Percentiles rank a stretch among this genome's conserved stretches.
Evolutionary conservation across 768 basidiomycete genomes (phyloP).

Genomic region (Agrocybe praecox): DNA sequence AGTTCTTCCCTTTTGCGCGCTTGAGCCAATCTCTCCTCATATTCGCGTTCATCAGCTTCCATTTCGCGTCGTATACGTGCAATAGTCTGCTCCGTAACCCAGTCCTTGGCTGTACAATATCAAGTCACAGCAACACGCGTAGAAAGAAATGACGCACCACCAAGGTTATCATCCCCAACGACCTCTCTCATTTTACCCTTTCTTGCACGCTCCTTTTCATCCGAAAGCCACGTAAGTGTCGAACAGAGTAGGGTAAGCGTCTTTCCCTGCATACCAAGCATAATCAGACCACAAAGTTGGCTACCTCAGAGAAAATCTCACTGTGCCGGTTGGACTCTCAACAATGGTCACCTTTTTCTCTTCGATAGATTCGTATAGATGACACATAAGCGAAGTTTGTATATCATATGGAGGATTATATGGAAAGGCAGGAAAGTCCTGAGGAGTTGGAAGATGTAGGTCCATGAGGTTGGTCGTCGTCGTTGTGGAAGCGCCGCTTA

Average conservation of each 20-base stretch:
- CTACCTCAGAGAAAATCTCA: slow-evolving; percentile 30
- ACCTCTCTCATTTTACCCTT: slow-evolving; percentile 59
- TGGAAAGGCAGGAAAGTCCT: slow-evolving; percentile 77
- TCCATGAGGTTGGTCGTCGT: slow-evolving; percentile 20
- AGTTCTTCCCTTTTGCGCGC: slow-evolving; percentile 67
- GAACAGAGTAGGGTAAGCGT: slow-evolving; percentile 81
- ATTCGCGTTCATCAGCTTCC: slow-evolving; percentile 67
- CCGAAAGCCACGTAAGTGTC: slow-evolving; percentile 72
- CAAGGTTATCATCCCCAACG: slow-evolving; percentile 30
- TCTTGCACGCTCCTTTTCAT: slow-evolving; percentile 68
- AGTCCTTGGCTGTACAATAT: slow-evolving; percentile 54
- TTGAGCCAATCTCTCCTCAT: slow-evolving; percentile 56
- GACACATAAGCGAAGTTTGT: slow-evolving; percentile 86
- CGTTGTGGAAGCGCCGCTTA: background rate
- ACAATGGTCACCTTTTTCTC: slow-evolving; percentile 75
- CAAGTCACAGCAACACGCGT: background rate
- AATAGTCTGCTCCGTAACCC: slow-evolving; percentile 76
- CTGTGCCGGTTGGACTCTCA: slow-evolving; percentile 90
- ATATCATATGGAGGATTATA: slow-evolving; percentile 83
- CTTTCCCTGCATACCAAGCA: slow-evolving; percentile 65
- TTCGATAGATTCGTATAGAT: slow-evolving; percentile 82
- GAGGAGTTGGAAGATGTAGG: slow-evolving; percentile 62
- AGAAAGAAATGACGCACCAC: slow-evolving; percentile 23
- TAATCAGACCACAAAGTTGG: background rate
- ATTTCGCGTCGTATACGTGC: slow-evolving; percentile 66